Base-by-base conservation (phyloP, 2,329 filamentous ascomycete species). In the Paracoccidioides brasiliensis region DNA sequence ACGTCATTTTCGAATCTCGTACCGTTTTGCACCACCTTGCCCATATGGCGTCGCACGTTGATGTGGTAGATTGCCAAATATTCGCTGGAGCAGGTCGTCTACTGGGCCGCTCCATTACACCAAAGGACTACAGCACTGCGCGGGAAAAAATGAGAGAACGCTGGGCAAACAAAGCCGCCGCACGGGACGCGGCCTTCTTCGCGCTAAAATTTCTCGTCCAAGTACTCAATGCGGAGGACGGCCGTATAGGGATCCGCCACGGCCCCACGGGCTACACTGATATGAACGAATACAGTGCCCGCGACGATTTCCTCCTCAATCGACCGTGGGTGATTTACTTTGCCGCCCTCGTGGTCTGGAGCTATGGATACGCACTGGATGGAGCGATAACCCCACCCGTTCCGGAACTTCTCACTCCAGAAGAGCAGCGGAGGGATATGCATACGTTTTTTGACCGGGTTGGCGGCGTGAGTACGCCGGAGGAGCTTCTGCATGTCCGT, bases 41-140 rank as follows among this genome's bases (percentile, higher is more conserved):
- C 0, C 93, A 97, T 69, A 96, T 98, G 88, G 89, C 90, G 3
- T 95, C 95, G 80, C 90, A 97, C 66, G 90, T 95, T 30, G 91
- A 97, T 66, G 89, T 97, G 54, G 88, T 95, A n/a, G 91, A 97
- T 69, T 91, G 90, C 64, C 91, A 97, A 71, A 94, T 97, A 61
- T 96, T 93, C 69, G 93, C 91, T 4, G 84, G 90, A 7, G 89
- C 91, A 1, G 88, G 85, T 62, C 80, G 90, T 35, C 78, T 96
- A 2, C 80, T 97, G 3, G 91, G 93, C 28, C 83, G 91, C 49
- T 84, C 85, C 0, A 94, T 97, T 58, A 90, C 88, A 0, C 77
- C 82, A 1, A 82, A 88, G 59, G 93, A 97, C 70, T 84, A 93
- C 56, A 83, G 79, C 59, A 85, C 83, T 52, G 89, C 89, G 3